These are phyloP conservation scores for Carex arenaria DNA, from an alignment of 202 grass and related monocot species.

Conservation along the genomic window DNA sequence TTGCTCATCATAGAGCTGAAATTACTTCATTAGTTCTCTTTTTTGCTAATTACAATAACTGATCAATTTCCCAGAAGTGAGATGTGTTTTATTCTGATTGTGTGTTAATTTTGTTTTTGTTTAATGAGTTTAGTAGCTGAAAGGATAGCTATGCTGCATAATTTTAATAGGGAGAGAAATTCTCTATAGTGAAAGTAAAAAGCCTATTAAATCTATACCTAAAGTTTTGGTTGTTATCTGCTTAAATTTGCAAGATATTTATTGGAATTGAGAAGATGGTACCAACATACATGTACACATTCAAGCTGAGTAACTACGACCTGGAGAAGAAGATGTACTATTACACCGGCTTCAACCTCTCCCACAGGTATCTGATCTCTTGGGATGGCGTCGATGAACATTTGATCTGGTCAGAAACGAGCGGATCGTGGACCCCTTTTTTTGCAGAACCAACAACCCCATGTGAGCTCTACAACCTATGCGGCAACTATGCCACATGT, in stretches of 20 bases:
- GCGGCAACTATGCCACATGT: slow-evolving; percentile 55
- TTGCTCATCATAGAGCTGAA: too few species aligned
- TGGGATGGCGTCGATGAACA: slow-evolving; percentile 30
- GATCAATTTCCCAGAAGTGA: background rate
- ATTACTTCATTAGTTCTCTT: too few species aligned
- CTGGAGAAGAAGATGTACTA: slow-evolving; percentile 51
- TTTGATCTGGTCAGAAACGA: slow-evolving; percentile 10
- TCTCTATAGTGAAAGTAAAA: background rate
- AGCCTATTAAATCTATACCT: background rate
- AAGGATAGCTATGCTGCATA: background rate
- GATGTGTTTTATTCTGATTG: background rate
- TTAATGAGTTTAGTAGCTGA: background rate
- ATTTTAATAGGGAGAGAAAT: background rate
- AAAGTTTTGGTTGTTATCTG: background rate
- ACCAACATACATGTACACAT: slow-evolving; percentile 33
- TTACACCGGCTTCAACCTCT: slow-evolving; percentile 28
- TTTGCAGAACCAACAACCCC: slow-evolving; percentile 40
- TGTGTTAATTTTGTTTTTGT: background rate
- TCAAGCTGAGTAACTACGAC: slow-evolving; percentile 37
- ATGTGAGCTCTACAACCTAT: slow-evolving; percentile 46
- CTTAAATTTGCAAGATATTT: slow-evolving; percentile 30
- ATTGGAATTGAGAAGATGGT: slow-evolving; percentile 41
- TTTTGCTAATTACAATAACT: too few species aligned
- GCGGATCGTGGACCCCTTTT: slow-evolving; percentile 6
- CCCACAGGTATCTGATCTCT: slow-evolving; percentile 27